These are phyloP conservation scores for Phlebiopsis gigantea DNA, from an alignment of 768 basidiomycete genomes.

Conservation along the genomic window DNA sequence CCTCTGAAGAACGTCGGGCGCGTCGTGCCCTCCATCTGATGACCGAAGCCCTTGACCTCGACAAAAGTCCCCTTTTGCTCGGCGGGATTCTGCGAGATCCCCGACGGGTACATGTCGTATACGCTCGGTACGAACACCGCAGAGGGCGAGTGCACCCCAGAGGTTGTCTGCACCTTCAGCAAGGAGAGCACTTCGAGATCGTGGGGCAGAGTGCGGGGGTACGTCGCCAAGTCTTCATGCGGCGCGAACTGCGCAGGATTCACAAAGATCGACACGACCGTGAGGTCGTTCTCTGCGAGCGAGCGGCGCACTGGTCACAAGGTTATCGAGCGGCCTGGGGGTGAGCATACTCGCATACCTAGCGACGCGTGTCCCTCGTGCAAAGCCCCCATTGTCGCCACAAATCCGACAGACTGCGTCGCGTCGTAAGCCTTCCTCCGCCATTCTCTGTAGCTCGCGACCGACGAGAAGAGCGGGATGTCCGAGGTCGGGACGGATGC, in stretches of 20 bases:
- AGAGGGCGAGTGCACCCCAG: constrained; percentile 40
- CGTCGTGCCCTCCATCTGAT: constrained; percentile 88
- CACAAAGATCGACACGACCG: constrained; percentile 93
- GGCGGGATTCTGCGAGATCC: constrained; percentile 70
- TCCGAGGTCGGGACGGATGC: constrained; percentile 23
- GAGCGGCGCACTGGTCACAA: constrained; percentile 62
- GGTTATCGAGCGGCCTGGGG: not conserved
- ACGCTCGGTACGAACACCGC: constrained; percentile 80
- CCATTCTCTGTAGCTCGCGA: constrained; percentile 70
- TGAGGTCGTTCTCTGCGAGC: constrained; percentile 72
- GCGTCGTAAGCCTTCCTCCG: constrained; percentile 52
- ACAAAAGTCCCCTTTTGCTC: constrained; percentile 86
- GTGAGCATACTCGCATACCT: constrained; percentile 44
- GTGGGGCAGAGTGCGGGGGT: constrained; percentile 78
- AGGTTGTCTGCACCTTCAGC: constrained; percentile 11
- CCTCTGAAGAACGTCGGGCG: constrained; percentile 93
- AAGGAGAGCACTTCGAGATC: constrained; percentile 63
- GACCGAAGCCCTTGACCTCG: constrained; percentile 85
- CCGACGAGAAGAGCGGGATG: constrained; percentile 51
- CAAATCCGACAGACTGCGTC: constrained; percentile 76
- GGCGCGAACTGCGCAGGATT: constrained; percentile 98
- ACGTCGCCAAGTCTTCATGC: constrained; percentile 86
- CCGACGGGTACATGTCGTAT: constrained; percentile 89
- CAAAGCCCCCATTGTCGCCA: constrained; percentile 97
- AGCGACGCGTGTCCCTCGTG: constrained; percentile 92